phyloP scores from a whole-genome alignment of 257 asterid genomes.

The Echium plantagineum region DNA sequence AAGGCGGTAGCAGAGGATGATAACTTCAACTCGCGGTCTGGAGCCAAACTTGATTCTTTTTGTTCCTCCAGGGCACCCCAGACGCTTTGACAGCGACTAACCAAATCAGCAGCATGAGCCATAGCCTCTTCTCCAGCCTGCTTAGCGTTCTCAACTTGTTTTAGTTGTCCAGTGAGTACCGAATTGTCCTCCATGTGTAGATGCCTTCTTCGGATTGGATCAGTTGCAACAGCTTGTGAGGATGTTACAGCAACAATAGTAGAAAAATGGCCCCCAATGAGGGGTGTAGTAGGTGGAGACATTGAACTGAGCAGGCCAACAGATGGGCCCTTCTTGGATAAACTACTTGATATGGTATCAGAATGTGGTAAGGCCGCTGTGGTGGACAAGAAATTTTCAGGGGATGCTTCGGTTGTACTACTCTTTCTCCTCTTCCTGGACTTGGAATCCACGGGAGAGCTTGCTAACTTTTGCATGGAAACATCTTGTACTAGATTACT shows the following conservation, averaged over 20 bases:
- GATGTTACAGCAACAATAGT: constrained; percentile 51
- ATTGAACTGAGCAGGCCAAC: constrained; percentile 32
- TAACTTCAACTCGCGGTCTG: constrained; percentile 57
- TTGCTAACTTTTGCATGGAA: constrained; percentile 28
- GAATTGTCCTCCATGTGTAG: constrained; percentile 25
- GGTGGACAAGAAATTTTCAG: constrained; percentile 25
- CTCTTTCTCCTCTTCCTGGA: constrained; percentile 72
- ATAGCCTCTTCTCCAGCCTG: constrained; percentile 80
- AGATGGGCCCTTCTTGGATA: constrained; percentile 25
- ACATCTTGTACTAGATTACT: constrained; percentile 29
- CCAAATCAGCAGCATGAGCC: constrained; percentile 59
- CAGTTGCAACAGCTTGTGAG: constrained; percentile 27
- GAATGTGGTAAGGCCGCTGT: constrained; percentile 34
- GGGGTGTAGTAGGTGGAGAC: constrained; percentile 34
- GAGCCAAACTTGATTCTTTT: constrained; percentile 41
- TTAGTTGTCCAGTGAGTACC: constrained; percentile 32
- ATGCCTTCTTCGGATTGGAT: constrained; percentile 38
- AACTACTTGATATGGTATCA: constrained; percentile 28
- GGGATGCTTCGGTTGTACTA: constrained; percentile 42
- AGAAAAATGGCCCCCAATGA: constrained; percentile 37
- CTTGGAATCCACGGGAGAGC: constrained; percentile 39
- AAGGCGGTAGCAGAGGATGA: constrained; percentile 87
- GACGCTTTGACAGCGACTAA: constrained; percentile 65
- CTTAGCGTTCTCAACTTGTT: constrained; percentile 76
- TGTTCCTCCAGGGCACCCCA: constrained; percentile 70